Conservation (phyloP, 345 rosid genomes). For the Nephelium lappaceum region DNA sequence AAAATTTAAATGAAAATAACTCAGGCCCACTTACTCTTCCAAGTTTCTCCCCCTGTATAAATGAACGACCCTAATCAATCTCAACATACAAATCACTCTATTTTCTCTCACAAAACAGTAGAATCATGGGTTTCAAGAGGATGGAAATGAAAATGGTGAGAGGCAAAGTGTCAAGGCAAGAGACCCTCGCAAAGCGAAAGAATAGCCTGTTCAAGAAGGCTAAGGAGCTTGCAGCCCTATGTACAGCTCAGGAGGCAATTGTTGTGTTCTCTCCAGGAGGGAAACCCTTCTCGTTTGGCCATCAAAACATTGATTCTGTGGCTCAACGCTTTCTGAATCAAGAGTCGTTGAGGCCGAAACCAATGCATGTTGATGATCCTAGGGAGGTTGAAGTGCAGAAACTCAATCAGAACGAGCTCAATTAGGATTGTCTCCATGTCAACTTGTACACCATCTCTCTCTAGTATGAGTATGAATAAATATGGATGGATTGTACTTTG, state of each 20-base stretch:
- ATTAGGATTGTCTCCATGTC: no score
- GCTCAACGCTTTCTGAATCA: conserved; percentile 39
- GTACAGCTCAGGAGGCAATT: no score
- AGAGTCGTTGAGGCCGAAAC: not conserved
- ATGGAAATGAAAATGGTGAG: conserved; percentile 63
- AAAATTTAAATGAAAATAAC: not conserved
- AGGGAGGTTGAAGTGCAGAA: not conserved
- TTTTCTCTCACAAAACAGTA: no score
- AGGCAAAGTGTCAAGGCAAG: conserved; percentile 33
- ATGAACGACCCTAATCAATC: no score
- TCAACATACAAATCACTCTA: not conserved
- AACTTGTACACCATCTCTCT: conserved; percentile 11
- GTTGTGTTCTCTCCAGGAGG: no score
- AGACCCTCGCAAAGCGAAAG: conserved; percentile 56
- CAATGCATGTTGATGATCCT: not conserved
- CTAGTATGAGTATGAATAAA: not conserved
- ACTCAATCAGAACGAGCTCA: conserved; percentile 19
- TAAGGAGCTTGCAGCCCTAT: no score
- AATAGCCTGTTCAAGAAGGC: no score
- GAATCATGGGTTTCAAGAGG: conserved; percentile 59
- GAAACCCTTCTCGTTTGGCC: conserved; percentile 67
- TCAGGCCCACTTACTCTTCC: no score
- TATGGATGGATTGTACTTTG: conserved; percentile 13
- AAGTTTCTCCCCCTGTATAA: no score
- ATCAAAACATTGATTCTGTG: conserved; percentile 55